Evolutionary conservation across 2,329 filamentous ascomycete genomes (phyloP).

Genomic region (Aureobasidium sp.): DNA sequence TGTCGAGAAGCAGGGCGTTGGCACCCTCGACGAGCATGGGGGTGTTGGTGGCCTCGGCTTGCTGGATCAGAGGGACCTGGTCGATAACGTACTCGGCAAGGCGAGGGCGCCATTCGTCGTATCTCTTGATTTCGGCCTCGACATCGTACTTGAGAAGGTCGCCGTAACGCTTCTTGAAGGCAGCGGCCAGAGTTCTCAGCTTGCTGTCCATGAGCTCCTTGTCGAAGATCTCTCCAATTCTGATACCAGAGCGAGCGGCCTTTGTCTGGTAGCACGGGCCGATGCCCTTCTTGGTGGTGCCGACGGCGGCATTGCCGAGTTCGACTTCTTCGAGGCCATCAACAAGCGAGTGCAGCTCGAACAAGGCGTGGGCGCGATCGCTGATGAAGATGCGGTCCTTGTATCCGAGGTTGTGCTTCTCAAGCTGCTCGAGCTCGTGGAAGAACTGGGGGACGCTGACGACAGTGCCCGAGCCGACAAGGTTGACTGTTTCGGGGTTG

Average conservation of each 20-base stretch:
- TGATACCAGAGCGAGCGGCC: constrained; percentile 59
- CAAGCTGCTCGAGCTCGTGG: constrained; percentile 54
- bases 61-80: constrained; percentile 56
- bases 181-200: constrained; percentile 53
- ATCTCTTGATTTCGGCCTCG: constrained; percentile 60
- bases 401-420: constrained; percentile 54
- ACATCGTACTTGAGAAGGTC: constrained; percentile 60
- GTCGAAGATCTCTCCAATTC: constrained; percentile 61
- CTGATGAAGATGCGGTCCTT: constrained; percentile 56
- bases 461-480: constrained; percentile 61
- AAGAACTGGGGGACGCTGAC: constrained; percentile 63
- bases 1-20: constrained; percentile 61
- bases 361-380: constrained; percentile 56
- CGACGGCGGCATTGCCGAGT: constrained; percentile 44
- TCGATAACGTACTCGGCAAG: constrained; percentile 60
- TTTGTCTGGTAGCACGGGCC: constrained; percentile 57
- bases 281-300: constrained; percentile 44
- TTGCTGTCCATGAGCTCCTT: constrained; percentile 59
- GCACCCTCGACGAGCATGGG: constrained; percentile 64
- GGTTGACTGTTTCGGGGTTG: constrained; percentile 62
- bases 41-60: constrained; percentile 51
- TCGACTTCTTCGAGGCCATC: constrained; percentile 58
- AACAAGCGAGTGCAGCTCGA: constrained; percentile 59
- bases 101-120: constrained; percentile 51
- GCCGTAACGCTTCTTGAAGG: constrained; percentile 63